Percentiles rank a stretch among this genome's conserved stretches.
Conservation (phyloP, 2,329 filamentous ascomycete species). For the Aureobasidium musti region DNA sequence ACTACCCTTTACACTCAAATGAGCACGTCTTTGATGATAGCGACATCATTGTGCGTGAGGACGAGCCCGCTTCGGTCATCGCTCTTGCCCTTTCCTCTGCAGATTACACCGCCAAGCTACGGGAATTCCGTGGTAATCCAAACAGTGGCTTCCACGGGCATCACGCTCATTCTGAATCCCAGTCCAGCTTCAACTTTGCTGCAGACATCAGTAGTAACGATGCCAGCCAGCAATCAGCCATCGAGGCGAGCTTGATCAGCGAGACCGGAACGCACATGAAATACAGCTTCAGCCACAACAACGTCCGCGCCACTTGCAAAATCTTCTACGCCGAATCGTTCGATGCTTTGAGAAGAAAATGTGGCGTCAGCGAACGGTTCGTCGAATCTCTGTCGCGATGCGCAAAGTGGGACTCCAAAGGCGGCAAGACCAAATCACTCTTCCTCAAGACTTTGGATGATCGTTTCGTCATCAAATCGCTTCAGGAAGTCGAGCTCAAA, state of each 20-base stretch:
- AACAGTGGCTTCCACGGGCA: constrained; percentile 33
- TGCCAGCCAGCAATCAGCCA: constrained; percentile 62
- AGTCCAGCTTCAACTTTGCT: constrained; percentile 31
- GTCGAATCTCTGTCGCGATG: constrained; percentile 94
- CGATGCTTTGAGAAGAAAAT: constrained; percentile 89
- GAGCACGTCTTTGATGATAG: constrained; percentile 98
- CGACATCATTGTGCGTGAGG: constrained; percentile 94
- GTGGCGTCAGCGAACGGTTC: constrained; percentile 88
- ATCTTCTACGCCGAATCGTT: constrained; percentile 99
- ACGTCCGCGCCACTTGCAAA: constrained; percentile 96
- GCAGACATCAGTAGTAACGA: constrained; percentile 24
- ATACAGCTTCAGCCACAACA: constrained; percentile 91
- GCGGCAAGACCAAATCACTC: constrained; percentile 95
- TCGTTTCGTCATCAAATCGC: constrained; percentile 85
- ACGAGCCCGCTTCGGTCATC: constrained; percentile 94
- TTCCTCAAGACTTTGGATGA: constrained; percentile 97
- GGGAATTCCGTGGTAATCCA: constrained; percentile 53
- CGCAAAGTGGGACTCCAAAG: constrained; percentile 96
- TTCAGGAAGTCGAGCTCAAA: constrained; percentile 87
- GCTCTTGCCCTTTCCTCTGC: constrained; percentile 86
- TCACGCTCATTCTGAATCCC: constrained; percentile 35
- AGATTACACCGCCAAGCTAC: constrained; percentile 81
- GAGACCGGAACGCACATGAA: constrained; percentile 90
- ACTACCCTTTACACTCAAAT: constrained; percentile 78
- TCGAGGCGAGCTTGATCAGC: constrained; percentile 82